Base-by-base conservation (phyloP, 1,284 basidiomycete species). In the Phellinidium pouzarii region DNA sequence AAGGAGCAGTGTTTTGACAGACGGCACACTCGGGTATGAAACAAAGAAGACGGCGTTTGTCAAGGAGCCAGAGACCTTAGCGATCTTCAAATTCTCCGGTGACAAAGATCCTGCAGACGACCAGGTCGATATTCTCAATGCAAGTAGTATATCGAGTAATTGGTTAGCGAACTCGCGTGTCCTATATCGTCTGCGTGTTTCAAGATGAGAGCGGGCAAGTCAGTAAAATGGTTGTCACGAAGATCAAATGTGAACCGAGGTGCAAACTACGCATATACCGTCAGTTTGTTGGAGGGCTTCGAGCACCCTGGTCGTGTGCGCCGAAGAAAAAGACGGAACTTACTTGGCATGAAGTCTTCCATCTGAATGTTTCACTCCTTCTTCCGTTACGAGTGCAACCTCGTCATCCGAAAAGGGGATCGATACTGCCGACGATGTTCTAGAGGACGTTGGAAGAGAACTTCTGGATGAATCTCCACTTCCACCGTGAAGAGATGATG, bases 11-110 rank as follows among this genome's bases (percentile, higher is more conserved):
- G 89, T 94, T 49, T 75, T 76, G 38, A 71, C 62, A 48, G 74
- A 76, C 26, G 78, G 78, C 27, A 68, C 62, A 19, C 71, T 64
- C 20, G 77, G 72, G 63, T 75, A 83, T 20, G 85, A 88, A 48
- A 96, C 84, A 69, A 96, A 97, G 70, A 92, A 96, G 51, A 97
- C 91, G 56, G 91, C 87, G 65, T 97, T 97, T 41, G 94, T 97
- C 60, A 95, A 70, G 17, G 91, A 87, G 12, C 94, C 93, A 7
- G 92, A 89, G n/a, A 91, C 86, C 66, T 87, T 93, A 62, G 74
- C 74, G 59, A 94, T 77, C 54, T 74, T 74, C 54, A 93, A 67
- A 41, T 75, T 72, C 34, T 76, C 68, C 17, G 79, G 65, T 22
- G 70, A 66, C 44, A 83, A 69, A 44, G 68, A 68, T 4, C 12